These are phyloP conservation scores for Allomyces arbusculus DNA, from an alignment of 192 early-diverging fungal genomes.

Conservation along the genomic window DNA sequence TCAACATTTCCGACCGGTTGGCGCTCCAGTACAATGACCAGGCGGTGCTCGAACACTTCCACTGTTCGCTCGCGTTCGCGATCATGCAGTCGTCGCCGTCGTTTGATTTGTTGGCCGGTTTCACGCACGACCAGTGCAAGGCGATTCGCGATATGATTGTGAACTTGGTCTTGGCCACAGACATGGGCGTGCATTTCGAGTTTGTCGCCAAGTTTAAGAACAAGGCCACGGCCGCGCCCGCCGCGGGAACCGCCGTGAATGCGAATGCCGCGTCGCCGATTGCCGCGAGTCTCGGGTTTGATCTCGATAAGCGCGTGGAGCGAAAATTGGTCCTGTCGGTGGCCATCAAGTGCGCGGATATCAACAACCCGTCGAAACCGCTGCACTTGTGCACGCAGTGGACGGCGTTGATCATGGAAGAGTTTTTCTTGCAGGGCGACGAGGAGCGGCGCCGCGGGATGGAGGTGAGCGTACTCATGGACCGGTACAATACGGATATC, in stretches of 20 bases:
- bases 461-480: constrained; percentile 26
- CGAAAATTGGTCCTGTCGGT: constrained; percentile 14
- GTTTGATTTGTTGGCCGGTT: constrained; percentile 14
- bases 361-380: constrained; percentile 29
- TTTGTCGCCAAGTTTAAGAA: constrained; percentile 30
- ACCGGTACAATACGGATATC: constrained; percentile 25
- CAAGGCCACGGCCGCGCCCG: constrained; percentile 5
- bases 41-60: constrained; percentile 30
- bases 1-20: constrained; percentile 18
- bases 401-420: constrained; percentile 27
- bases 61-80: constrained; percentile 20
- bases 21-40: constrained; percentile 30
- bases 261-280: not conserved
- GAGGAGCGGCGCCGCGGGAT: constrained; percentile 20
- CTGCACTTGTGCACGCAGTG: constrained; percentile 12
- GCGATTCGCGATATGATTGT: constrained; percentile 18
- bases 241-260: not conserved
- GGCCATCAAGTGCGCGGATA: constrained; percentile 32
- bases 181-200: constrained; percentile 31
- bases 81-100: constrained; percentile 14
- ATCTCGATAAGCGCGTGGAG: constrained; percentile 14
- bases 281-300: constrained; percentile 5
- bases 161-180: constrained; percentile 28
- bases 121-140: constrained; percentile 14
- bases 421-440: constrained; percentile 31